phyloP scores from a whole-genome alignment of 2,329 filamentous ascomycete genomes.

The Bipolaris sorokiniana region DNA sequence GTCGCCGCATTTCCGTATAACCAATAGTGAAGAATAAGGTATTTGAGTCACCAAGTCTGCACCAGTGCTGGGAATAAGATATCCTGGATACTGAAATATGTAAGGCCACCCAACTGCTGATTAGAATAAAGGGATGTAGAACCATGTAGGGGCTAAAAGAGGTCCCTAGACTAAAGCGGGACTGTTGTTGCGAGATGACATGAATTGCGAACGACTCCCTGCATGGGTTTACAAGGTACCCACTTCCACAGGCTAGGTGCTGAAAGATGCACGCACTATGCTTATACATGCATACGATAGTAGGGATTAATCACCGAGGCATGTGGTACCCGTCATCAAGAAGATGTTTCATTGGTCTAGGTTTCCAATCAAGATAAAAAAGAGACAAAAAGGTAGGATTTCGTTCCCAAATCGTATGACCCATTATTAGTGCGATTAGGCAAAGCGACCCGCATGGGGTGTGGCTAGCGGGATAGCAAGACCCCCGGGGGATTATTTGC shows the following conservation, averaged over 20 bases:
- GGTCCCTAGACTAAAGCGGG: background rate
- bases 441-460: background rate
- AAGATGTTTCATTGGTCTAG: too few species aligned
- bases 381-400: background rate
- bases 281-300: background rate
- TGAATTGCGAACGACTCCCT: background rate
- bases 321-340: too few species aligned
- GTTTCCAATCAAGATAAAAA: background rate
- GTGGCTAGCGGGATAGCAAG: conserved; percentile 1
- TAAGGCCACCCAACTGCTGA: background rate
- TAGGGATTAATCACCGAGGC: background rate
- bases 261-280: background rate
- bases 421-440: background rate
- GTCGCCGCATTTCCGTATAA: background rate
- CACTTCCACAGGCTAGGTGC: background rate
- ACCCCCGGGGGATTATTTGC: background rate
- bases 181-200: background rate
- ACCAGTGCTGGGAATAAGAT: background rate
- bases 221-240: background rate
- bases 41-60: background rate
- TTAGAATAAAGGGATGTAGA: background rate
- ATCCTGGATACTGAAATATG: background rate
- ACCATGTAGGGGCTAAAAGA: background rate
- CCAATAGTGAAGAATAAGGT: background rate
- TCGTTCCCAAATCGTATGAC: background rate